Base-by-base conservation (phyloP, 106 monocot species). In the Acorus calamus region DNA sequence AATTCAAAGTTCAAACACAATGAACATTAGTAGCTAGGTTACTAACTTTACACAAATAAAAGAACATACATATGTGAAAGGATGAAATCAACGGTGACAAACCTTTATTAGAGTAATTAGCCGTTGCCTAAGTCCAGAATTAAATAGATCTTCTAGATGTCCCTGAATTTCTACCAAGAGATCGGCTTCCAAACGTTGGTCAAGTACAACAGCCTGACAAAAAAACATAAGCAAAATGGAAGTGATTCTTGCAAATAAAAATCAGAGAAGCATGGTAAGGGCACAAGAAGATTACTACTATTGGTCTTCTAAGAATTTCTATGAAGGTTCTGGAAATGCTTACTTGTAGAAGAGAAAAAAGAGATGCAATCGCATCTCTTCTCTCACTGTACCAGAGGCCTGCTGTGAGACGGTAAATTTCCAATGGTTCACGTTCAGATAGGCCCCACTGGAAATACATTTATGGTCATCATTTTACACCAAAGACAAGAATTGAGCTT, bases 341-440 rank as follows among this genome's bases (percentile, higher is more conserved):
- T 78, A 96, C 94, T 87, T 87, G 81, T 53, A 96, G 66, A 47
- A 96, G 84, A 55, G 81, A 78, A 69, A 87, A 90, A 59, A 96
- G 59, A 50, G 90, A 90, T 11, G 84, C 87, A 68, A 96, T 78
- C 49, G 83, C 49, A 80, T 85, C 80, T 58, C 94, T 84, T 75
- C 94, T 87, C 58, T 96, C 90, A 56, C 78, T 83, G 77, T 96
- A 96, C 94, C 94, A 96, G 42, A 96, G 77, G 28, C 94, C 90
- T 46, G 82, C 82, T 65, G 94, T 84, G 64, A 96, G 94, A 61
- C 78, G 87, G 66, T 71, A 91, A 55, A 89, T 90, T 70, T 96
- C 91, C 63, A 96, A 61, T 55, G 82, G 84, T 71, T 90, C 84
- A 68, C 91, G 76, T 14, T 91, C 96, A 76, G 76, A 76, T 46